Conservation (phyloP, 371 early-diverging fungal genomes). For the Mucor velutinosus region DNA sequence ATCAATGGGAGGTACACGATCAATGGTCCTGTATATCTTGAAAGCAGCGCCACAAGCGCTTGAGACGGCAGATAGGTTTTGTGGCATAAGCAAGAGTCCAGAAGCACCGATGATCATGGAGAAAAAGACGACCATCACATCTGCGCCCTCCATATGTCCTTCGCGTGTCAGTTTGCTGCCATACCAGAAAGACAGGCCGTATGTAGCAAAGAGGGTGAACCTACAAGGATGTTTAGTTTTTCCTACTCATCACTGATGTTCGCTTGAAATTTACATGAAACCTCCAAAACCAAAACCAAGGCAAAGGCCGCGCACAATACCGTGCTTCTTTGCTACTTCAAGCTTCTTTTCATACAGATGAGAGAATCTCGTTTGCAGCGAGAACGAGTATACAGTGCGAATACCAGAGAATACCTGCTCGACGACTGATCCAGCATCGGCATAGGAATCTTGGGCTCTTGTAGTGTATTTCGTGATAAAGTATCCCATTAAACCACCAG, state of each 20-base stretch:
- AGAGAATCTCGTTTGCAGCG: slow-evolving; percentile 73
- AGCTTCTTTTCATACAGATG: slow-evolving; percentile 62
- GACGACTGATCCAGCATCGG: slow-evolving; percentile 50
- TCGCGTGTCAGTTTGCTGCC: slow-evolving; percentile 62
- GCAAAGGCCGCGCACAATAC: slow-evolving; percentile 52
- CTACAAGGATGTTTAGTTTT: slow-evolving; percentile 34
- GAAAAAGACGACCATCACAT: slow-evolving; percentile 71
- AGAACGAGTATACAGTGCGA: slow-evolving; percentile 88
- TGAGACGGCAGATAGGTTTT: slow-evolving; percentile 49
- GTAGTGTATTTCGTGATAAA: slow-evolving; percentile 59
- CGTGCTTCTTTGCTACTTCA: slow-evolving; percentile 55
- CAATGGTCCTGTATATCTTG: slow-evolving; percentile 76
- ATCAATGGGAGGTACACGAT: slow-evolving; percentile 73
- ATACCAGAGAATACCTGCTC: slow-evolving; percentile 81
- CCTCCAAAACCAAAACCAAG: slow-evolving; percentile 62
- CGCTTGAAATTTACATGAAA: neutral
- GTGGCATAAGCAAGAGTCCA: slow-evolving; percentile 51
- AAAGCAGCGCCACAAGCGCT: slow-evolving; percentile 70
- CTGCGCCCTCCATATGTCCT: slow-evolving; percentile 47
- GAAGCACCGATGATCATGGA: slow-evolving; percentile 69
- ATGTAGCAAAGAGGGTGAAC: slow-evolving; percentile 66
- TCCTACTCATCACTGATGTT: neutral
- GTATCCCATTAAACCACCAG: slow-evolving; percentile 68
- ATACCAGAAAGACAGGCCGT: slow-evolving; percentile 82
- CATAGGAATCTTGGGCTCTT: slow-evolving; percentile 42